phyloP scores from a whole-genome alignment of 805 yeast species.

The Lachancea thermotolerans region DNA sequence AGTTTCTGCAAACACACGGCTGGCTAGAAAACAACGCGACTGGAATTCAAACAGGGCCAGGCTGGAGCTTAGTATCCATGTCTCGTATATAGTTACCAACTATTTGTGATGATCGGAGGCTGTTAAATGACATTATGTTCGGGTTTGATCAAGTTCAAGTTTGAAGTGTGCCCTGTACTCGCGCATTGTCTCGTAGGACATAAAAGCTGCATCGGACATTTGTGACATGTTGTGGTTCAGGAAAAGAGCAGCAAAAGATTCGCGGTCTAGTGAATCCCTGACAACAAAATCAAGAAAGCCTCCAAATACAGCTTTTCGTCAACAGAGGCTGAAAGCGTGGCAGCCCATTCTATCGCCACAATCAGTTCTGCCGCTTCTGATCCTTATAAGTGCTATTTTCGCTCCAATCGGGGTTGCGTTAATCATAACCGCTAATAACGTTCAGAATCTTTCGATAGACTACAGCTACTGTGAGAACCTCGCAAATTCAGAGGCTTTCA shows the following conservation, averaged over 20 bases:
- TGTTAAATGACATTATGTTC: neutral
- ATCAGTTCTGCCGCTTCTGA: conserved; percentile 78
- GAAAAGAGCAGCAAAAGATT: neutral
- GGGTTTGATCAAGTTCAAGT: no score
- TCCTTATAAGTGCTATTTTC: conserved; percentile 68
- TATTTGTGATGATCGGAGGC: neutral
- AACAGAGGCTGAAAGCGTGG: conserved; percentile 58
- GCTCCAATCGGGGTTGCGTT: conserved; percentile 90
- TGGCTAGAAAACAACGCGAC: no score
- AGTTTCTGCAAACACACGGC: no score
- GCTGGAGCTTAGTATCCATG: no score
- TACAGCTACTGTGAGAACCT: conserved; percentile 61
- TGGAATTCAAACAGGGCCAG: neutral
- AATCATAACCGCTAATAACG: conserved; percentile 66
- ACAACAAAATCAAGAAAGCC: conserved; percentile 44
- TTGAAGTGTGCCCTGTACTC: no score
- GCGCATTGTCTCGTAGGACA: no score
- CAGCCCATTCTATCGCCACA: conserved; percentile 88
- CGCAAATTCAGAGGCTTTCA: conserved; percentile 40
- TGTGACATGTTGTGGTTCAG: conserved; percentile 4
- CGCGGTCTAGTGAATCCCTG: neutral
- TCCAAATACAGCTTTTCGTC: conserved; percentile 74
- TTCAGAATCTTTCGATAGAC: conserved; percentile 67
- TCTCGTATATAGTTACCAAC: neutral
- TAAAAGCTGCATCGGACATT: no score